A percentile compares a stretch with the other conserved stretches of the same genome.
phyloP scores from a whole-genome alignment of 495 filamentous ascomycete species.

The Sordaria brevicollis region DNA sequence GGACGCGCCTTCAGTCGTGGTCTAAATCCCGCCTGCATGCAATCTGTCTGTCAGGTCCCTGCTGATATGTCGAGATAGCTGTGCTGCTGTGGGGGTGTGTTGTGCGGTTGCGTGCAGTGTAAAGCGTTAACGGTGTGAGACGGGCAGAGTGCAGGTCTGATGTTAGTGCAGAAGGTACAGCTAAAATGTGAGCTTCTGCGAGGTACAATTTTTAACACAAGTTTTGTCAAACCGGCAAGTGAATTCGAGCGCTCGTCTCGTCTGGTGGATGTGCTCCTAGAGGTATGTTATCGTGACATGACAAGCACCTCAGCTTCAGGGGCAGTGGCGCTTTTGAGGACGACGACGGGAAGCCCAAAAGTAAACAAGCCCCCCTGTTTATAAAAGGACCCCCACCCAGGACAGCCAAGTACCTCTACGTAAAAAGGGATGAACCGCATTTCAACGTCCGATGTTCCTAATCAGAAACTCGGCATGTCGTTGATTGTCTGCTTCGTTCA shows the following conservation, averaged over 20 bases:
- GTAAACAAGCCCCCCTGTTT: neutral
- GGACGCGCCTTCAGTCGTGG: slow-evolving; percentile 58
- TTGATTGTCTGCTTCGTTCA: neutral
- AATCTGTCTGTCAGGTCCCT: neutral
- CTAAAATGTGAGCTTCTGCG: neutral
- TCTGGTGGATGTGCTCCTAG: neutral
- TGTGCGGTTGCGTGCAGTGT: neutral
- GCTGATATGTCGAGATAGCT: neutral
- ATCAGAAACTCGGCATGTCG: neutral
- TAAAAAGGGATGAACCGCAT: neutral
- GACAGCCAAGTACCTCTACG: no score
- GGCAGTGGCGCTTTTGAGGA: neutral
- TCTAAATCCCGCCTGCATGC: slow-evolving; percentile 29
- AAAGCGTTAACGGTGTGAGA: neutral
- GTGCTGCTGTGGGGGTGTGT: no score
- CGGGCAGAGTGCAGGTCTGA: neutral
- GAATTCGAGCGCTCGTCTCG: neutral
- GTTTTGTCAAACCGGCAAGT: neutral
- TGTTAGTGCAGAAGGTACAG: neutral
- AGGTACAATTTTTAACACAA: neutral
- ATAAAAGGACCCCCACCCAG: neutral
- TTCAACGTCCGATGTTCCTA: neutral
- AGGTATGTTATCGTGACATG: neutral
- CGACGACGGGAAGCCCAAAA: neutral
- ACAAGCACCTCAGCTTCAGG: neutral